Evolutionary conservation across 805 yeast species (phyloP), one percentile per base, ranked within the genome.

Genomic region (Ogataea salicorniae): DNA sequence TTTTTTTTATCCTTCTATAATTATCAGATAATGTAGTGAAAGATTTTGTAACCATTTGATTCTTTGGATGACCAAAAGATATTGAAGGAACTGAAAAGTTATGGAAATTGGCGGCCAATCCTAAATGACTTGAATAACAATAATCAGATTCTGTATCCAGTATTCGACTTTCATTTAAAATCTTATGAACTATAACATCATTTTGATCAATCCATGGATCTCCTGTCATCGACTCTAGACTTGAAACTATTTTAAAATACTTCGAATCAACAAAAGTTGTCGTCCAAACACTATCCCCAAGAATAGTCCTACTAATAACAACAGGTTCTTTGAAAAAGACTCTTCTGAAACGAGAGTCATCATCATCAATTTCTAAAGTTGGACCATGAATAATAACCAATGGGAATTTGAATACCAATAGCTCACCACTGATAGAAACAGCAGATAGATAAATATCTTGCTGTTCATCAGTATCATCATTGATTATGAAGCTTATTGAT

Each of bases 231-330:
- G 73, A 74, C n/a, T 64, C 58, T 2, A 80, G 50, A 5, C 77
- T 70, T 35, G 64, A 59, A 6, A 82, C 87, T n/a, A 66, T 64
- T 47, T 72, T 69, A 64, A 83, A 82, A 46, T 60, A 69, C 5
- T 53, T 53, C 1, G 67, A 59, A 18, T 64, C 61, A 1, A 81
- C 59, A 11, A 68, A 69, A 42, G 66, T 68, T 6, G 73, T 63
- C 0, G 83, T 73, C 87, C 88, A 83, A 31, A 74, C 79, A 47
- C 72, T 75, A 41, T 76, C 81, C 8, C 64, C 64, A 23, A 79
- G 46, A 11, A 70, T 46, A 2, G 66, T 57, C 23, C 81, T 52
- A 39, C 64, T 59, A 2, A 56, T 46, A 6, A 56, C 49, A 43
- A 35, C 45, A 11, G 62, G 61, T 44, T 70, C 70, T 36, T 58